A percentile compares a stretch with the other conserved stretches of the same genome.
Conservation (phyloP, 2,329 filamentous ascomycete species). For the Colletotrichum brevisporum region DNA sequence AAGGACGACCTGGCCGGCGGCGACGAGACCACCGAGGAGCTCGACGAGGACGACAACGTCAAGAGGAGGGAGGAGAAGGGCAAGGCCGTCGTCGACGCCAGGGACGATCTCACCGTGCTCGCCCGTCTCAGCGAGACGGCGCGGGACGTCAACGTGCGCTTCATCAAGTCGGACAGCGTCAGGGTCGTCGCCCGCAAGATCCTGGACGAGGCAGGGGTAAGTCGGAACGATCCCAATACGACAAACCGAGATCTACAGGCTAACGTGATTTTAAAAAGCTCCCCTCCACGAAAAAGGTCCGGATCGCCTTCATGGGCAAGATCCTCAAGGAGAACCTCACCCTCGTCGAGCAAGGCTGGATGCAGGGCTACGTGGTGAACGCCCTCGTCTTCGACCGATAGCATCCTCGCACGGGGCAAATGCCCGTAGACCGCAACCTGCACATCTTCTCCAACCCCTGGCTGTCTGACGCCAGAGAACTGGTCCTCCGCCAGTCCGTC, state of each 20-base stretch:
- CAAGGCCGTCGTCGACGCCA: slow-evolving; percentile 67
- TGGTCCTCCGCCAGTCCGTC: too few species aligned
- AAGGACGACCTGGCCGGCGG: slow-evolving; percentile 59
- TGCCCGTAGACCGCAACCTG: neutral
- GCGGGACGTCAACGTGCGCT: slow-evolving; percentile 72
- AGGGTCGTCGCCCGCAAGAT: slow-evolving; percentile 74
- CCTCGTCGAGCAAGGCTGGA: slow-evolving; percentile 81
- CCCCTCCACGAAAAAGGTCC: slow-evolving; percentile 70
- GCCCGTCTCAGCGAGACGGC: slow-evolving; percentile 77
- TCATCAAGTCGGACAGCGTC: slow-evolving; percentile 75
- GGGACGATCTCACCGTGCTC: slow-evolving; percentile 69
- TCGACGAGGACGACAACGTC: slow-evolving; percentile 53
- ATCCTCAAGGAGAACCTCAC: slow-evolving; percentile 79
- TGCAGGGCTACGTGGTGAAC: slow-evolving; percentile 81
- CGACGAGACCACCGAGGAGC: slow-evolving; percentile 45
- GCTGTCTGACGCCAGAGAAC: too few species aligned
- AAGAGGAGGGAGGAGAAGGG: slow-evolving; percentile 70
- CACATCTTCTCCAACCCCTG: neutral
- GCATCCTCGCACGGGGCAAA: slow-evolving; percentile 39
- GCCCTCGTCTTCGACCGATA: slow-evolving; percentile 75
- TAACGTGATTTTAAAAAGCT: slow-evolving; percentile 60
- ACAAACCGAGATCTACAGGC: neutral
- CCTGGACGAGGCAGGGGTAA: slow-evolving; percentile 73
- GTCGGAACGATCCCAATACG: slow-evolving; percentile 45
- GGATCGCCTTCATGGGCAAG: slow-evolving; percentile 85